Percentiles rank a stretch among this genome's conserved stretches.
These are phyloP conservation scores for Tolypocladium inflatum DNA, from an alignment of 2,329 filamentous ascomycete genomes.

Conservation along the genomic window DNA sequence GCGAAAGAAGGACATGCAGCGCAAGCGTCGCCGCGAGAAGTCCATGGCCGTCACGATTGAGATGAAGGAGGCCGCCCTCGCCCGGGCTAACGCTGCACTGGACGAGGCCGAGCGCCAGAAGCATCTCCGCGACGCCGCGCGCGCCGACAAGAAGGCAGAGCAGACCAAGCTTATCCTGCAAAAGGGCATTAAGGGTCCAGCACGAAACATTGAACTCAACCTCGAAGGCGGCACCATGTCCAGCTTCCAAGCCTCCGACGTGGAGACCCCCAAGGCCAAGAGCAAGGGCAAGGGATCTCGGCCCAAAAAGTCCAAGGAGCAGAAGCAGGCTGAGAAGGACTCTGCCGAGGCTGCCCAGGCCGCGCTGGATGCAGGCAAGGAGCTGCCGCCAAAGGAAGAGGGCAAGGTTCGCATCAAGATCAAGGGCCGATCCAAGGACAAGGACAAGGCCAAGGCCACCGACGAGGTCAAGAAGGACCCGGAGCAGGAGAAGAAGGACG, in stretches of 20 bases:
- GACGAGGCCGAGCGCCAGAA: conserved; percentile 77
- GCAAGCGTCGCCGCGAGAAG: conserved; percentile 90
- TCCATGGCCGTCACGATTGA: conserved; percentile 91
- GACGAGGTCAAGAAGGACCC: conserved; percentile 31
- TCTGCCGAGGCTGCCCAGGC: conserved; percentile 83
- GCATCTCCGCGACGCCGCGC: conserved; percentile 76
- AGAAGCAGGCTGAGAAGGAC: conserved; percentile 72
- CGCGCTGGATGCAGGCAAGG: conserved; percentile 69
- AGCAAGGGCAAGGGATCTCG: conserved; percentile 52
- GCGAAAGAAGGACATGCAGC: conserved; percentile 99
- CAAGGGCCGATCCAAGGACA: conserved; percentile 39
- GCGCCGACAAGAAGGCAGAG: conserved; percentile 85
- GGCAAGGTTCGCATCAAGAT: conserved; percentile 56
- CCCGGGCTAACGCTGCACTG: conserved; percentile 65
- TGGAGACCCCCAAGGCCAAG: conserved; percentile 41
- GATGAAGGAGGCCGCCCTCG: conserved; percentile 74
- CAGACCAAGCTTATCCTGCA: conserved; percentile 82
- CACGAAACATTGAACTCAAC: conserved; percentile 62
- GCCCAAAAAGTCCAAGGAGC: conserved; percentile 84
- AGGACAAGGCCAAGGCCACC: conserved; percentile 32
- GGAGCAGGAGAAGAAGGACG: conserved; percentile 42
- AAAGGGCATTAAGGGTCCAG: conserved; percentile 74
- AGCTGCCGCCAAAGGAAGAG: conserved; percentile 50
- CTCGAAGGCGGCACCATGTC: conserved; percentile 79
- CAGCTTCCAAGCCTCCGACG: conserved; percentile 64